Conservation (phyloP, 495 filamentous ascomycete species). For the Polyplosphaeria fusca region DNA sequence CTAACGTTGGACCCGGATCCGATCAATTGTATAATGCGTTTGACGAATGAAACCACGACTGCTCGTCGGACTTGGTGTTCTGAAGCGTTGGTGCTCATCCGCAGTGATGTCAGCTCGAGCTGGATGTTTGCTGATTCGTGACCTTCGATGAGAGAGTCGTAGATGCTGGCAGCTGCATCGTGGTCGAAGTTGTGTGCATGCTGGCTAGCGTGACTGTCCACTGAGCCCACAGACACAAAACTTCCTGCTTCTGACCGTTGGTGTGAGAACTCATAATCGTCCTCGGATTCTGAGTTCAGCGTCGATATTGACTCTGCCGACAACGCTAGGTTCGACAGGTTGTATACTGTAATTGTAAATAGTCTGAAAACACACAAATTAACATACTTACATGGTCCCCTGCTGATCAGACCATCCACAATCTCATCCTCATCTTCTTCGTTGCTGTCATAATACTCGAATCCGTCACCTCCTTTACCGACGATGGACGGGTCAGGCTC, state of each 20-base stretch:
- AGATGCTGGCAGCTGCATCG: conserved; percentile 78
- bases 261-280: conserved; percentile 34
- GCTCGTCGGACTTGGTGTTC: conserved; percentile 84
- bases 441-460: conserved; percentile 48
- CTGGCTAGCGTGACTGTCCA: conserved; percentile 48
- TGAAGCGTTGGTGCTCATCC: conserved; percentile 83
- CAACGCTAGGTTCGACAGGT: conserved; percentile 61
- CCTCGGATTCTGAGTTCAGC: conserved; percentile 50
- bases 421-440: conserved; percentile 51
- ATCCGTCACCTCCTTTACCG: conserved; percentile 56
- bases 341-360: conserved; percentile 60
- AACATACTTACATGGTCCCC: conserved; percentile 48
- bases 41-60: conserved; percentile 78
- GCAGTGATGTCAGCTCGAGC: conserved; percentile 83
- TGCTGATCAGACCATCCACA: conserved; percentile 47
- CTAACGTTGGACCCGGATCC: conserved; percentile 48
- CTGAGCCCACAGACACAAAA: conserved; percentile 55
- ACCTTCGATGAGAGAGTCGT: conserved; percentile 71
- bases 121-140: conserved; percentile 81
- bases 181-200: conserved; percentile 72
- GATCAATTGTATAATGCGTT: conserved; percentile 70
- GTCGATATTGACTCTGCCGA: conserved; percentile 79
- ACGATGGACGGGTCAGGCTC: conserved; percentile 55
- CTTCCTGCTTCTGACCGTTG: conserved; percentile 49
- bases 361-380: neutral